These are phyloP conservation scores for Gillenia trifoliata DNA, from an alignment of 306 rosid species.

Conservation along the genomic window DNA sequence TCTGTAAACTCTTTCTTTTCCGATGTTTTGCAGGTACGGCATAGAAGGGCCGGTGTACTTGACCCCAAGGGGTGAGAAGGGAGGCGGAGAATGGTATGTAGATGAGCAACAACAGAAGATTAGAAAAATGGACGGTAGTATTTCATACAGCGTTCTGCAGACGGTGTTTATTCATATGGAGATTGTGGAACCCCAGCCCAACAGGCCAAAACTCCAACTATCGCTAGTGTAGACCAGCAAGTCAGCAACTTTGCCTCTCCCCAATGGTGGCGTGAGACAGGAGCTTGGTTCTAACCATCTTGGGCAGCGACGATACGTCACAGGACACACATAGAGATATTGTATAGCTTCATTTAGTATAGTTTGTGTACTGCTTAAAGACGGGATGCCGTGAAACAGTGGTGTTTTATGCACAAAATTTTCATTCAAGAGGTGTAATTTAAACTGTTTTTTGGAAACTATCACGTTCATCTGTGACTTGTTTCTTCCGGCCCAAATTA, in stretches of 20 bases:
- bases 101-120: conserved; percentile 88
- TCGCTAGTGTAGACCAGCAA: conserved; percentile 39
- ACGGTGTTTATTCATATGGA: conserved; percentile 73
- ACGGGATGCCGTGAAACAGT: neutral
- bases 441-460: too few relatives aligned
- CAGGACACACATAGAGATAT: neutral
- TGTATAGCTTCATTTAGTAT: conserved; percentile 3
- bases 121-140: conserved; percentile 79
- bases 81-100: conserved; percentile 76
- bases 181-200: conserved; percentile 96
- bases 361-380: neutral
- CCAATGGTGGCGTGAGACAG: neutral
- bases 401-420: neutral
- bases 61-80: conserved; percentile 63
- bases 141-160: conserved; percentile 64
- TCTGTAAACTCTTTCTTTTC: neutral
- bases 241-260: neutral
- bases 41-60: conserved; percentile 93
- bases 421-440: neutral
- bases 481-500: too few relatives aligned
- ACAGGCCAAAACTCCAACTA: conserved; percentile 85
- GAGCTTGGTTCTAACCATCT: neutral
- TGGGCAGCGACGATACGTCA: neutral
- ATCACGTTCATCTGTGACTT: too few relatives aligned
- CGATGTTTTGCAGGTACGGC: conserved; percentile 51